Percentiles rank a stretch among this genome's conserved stretches.
phyloP scores from a whole-genome alignment of 192 early-diverging fungal species.

The Coemansia furcata region DNA sequence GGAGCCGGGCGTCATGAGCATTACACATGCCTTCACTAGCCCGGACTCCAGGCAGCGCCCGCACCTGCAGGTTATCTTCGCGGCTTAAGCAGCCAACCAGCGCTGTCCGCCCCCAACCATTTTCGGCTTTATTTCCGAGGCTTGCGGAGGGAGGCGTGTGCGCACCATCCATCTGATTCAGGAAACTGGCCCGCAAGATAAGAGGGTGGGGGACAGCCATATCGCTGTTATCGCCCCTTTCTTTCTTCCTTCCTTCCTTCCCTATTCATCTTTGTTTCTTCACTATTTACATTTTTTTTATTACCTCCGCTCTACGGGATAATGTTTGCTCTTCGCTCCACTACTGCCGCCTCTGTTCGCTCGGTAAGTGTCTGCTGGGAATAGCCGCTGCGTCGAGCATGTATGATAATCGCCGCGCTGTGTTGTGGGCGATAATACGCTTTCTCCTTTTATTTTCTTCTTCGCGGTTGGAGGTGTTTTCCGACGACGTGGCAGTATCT shows the following conservation, averaged over 20 bases:
- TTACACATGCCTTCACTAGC: background rate
- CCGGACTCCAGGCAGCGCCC: background rate
- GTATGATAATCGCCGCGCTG: background rate
- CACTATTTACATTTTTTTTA: background rate
- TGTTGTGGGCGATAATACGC: background rate
- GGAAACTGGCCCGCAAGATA: background rate
- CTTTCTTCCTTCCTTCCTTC: background rate
- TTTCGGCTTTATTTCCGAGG: background rate
- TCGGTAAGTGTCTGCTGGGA: conserved; percentile 40
- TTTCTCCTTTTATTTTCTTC: background rate
- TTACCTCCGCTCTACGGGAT: background rate
- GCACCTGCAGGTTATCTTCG: background rate
- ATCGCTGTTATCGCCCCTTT: background rate
- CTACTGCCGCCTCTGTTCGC: conserved; percentile 38
- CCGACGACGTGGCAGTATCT: conserved; percentile 45
- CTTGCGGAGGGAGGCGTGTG: background rate
- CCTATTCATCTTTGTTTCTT: background rate
- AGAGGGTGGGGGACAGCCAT: background rate
- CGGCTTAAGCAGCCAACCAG: conserved; percentile 1
- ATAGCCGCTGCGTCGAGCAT: background rate
- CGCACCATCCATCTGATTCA: background rate
- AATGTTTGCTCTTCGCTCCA: conserved; percentile 53
- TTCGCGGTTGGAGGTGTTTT: background rate
- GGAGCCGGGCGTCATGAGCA: background rate
- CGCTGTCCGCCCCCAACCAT: background rate